Base-by-base conservation (phyloP, 2,329 filamentous ascomycete genomes). In the Colletotrichum somersetense region DNA sequence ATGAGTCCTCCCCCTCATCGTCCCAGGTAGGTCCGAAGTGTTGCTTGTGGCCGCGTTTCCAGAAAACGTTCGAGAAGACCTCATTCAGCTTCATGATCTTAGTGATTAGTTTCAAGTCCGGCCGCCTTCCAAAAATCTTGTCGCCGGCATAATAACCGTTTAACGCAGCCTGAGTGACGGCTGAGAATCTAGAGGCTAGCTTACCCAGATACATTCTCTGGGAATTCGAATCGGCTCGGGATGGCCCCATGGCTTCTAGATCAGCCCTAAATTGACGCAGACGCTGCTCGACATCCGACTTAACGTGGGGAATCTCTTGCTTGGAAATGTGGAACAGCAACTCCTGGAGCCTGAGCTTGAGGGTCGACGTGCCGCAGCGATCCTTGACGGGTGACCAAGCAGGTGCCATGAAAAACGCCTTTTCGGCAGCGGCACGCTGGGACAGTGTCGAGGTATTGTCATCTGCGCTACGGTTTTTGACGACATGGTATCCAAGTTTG, bases 381-480 rank as follows among this genome's bases (percentile, higher is more conserved):
- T 80, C 78, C 0, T n/a, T 84, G 0, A 83, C 74, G 0, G 14
- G 68, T 0, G 73, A 76, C 85, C 84, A 87, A 0, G 81, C 81
- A 0, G 75, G 64, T 0, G 77, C 20, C 0, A 71, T 30, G 59
- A 86, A 86, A 67, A 87, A 85, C 0, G 53, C 64, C 1, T 65
- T 76, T 72, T 87, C 85, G 0, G 76, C 67, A 0, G 52, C 61
- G 3, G 80, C 74, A 0, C 84, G 81, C 1, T 82, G 71, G 0
- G 77, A 70, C 0, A 83, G 67, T 0, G 76, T 78, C 1, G 81
- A 81, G 0, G 75, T 67, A 0, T 59, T 74, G 11, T 87, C 83
- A 20, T 87, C 84, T 0, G 83, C 82, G 16, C 85, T 77, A 0
- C 85, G 83, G 42, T 87, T 88, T 64, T 83, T 83, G 62, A 89